Conservation (phyloP, 2,329 filamentous ascomycete species). For the Cladosporium sphaerospermum region DNA sequence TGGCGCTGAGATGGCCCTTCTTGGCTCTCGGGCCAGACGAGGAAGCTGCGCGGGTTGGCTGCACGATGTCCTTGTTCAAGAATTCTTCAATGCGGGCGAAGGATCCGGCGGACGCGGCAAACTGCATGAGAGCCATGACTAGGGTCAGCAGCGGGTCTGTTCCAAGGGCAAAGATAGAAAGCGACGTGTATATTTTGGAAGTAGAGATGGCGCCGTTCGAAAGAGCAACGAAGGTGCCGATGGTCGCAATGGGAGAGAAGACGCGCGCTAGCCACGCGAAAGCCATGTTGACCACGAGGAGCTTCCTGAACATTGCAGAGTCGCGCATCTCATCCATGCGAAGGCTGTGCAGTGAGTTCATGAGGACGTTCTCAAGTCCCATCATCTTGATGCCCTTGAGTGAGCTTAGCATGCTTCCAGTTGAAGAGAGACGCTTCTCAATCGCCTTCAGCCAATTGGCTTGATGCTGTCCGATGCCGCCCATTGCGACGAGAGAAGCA, state of each 20-base stretch:
- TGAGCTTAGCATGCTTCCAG: constrained; percentile 36
- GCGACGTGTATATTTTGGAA: constrained; percentile 5
- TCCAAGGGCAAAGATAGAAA: constrained; percentile 7
- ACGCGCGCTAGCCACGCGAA: constrained; percentile 2
- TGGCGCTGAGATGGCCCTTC: not conserved
- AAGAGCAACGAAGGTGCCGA: constrained; percentile 8
- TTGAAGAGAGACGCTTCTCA: constrained; percentile 39
- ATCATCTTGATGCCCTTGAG: constrained; percentile 45
- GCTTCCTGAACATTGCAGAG: constrained; percentile 8
- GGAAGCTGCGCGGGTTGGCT: not conserved
- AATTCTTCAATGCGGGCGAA: constrained; percentile 10
- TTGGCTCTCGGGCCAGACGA: not conserved
- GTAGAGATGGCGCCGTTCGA: constrained; percentile 5
- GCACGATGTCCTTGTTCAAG: constrained; percentile 1
- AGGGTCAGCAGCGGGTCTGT: constrained; percentile 8
- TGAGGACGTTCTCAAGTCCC: constrained; percentile 19
- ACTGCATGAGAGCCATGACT: constrained; percentile 10
- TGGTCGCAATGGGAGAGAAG: constrained; percentile 6
- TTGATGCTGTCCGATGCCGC: constrained; percentile 20
- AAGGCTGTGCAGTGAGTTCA: constrained; percentile 4
- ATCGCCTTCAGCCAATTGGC: constrained; percentile 39
- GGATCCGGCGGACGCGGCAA: constrained; percentile 5
- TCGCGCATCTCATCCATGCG: constrained; percentile 9
- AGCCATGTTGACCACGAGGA: constrained; percentile 4
- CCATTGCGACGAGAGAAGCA: constrained; percentile 5